phyloP scores from a whole-genome alignment of 23 red algal species.

The Gracilaria vermiculophylla region DNA sequence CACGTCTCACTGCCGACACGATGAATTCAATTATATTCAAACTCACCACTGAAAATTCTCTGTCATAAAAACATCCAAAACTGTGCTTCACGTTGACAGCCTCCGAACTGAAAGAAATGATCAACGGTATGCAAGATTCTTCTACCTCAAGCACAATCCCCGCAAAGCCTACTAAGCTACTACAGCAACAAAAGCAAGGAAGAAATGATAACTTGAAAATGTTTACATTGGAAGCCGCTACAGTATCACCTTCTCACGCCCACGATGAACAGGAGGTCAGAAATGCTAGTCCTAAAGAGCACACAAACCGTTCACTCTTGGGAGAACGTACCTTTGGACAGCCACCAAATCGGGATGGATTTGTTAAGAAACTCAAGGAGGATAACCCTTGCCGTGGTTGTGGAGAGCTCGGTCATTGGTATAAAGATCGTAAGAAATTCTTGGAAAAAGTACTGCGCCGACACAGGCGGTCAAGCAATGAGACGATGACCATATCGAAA shows the following conservation, averaged over 20 bases:
- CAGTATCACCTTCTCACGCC: too few species aligned
- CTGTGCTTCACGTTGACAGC: background rate
- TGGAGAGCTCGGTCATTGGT: constrained; percentile 37
- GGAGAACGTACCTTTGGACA: too few species aligned
- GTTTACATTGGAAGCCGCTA: too few species aligned
- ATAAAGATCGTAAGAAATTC: background rate
- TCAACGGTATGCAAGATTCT: background rate
- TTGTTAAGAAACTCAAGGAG: background rate
- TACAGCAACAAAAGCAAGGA: too few species aligned
- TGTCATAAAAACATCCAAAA: background rate
- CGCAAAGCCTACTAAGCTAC: too few species aligned
- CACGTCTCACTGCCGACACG: background rate
- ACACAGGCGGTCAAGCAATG: background rate
- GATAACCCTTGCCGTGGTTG: background rate
- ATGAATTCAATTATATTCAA: background rate
- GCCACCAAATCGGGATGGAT: too few species aligned
- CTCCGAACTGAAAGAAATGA: background rate
- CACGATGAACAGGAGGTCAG: too few species aligned
- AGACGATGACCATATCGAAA: background rate
- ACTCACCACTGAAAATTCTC: background rate
- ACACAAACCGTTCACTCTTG: too few species aligned
- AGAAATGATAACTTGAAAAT: too few species aligned
- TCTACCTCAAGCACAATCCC: too few species aligned
- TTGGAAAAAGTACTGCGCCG: background rate
- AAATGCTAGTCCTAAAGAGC: too few species aligned